Conservation (phyloP, 371 early-diverging fungal species). For the Lichtheimia hyalospora region DNA sequence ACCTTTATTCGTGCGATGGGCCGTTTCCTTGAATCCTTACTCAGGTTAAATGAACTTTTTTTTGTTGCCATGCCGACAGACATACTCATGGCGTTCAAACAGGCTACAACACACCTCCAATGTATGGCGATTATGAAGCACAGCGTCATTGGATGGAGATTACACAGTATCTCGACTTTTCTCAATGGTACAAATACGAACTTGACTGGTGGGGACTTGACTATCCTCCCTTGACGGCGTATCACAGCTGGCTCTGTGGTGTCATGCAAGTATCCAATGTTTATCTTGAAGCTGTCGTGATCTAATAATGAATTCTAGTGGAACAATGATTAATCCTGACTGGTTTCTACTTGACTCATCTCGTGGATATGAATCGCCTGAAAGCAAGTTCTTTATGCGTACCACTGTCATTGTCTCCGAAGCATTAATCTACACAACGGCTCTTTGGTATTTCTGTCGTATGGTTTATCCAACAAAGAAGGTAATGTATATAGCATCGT, state of each 20-base stretch:
- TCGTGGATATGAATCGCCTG: conserved; percentile 76
- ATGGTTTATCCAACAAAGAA: conserved; percentile 29
- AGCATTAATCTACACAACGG: conserved; percentile 73
- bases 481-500: conserved; percentile 17
- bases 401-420: conserved; percentile 78
- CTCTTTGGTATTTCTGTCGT: conserved; percentile 61
- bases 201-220: conserved; percentile 94
- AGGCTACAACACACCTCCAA: conserved; percentile 63
- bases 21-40: conserved; percentile 71
- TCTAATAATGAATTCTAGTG: conserved; percentile 46
- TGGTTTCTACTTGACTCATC: conserved; percentile 88
- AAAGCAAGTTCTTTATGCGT: conserved; percentile 90
- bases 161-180: conserved; percentile 73
- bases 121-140: conserved; percentile 96
- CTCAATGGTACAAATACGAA: conserved; percentile 88
- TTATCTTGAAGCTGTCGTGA: background rate
- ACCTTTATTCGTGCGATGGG: conserved; percentile 71
- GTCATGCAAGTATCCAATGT: conserved; percentile 53
- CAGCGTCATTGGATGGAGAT: conserved; percentile 98
- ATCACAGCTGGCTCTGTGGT: conserved; percentile 87
- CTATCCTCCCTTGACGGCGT: conserved; percentile 95
- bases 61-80: background rate
- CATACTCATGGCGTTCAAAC: background rate
- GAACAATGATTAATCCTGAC: conserved; percentile 68
- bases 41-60: conserved; percentile 60